These are phyloP conservation scores for Geotrichum restrictum DNA, from an alignment of 1,139 yeast genomes.

Conservation along the genomic window DNA sequence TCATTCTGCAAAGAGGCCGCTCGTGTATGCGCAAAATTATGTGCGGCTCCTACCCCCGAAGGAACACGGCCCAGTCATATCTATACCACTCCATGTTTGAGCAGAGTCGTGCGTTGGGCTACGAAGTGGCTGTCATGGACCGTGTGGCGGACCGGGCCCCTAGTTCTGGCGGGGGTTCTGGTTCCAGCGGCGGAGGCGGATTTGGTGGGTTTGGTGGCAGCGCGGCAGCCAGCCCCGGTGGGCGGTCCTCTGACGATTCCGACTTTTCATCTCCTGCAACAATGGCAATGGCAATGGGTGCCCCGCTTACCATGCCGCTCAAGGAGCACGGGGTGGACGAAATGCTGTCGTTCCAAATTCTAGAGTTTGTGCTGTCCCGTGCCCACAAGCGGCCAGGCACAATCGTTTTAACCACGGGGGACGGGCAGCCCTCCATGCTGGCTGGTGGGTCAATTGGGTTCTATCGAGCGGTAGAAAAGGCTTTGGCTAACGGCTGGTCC, in stretches of 20 bases:
- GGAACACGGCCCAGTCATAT: neutral
- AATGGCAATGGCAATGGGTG: neutral
- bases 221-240: too few relatives aligned
- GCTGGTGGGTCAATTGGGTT: slow-evolving; percentile 23
- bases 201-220: too few relatives aligned
- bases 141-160: slow-evolving; percentile 1
- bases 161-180: neutral
- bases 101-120: slow-evolving; percentile 6
- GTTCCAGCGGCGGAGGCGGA: neutral
- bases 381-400: slow-evolving; percentile 20
- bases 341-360: slow-evolving; percentile 21
- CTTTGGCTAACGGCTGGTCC: slow-evolving; percentile 26
- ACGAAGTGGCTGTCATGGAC: slow-evolving; percentile 17
- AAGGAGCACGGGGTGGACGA: slow-evolving; percentile 30
- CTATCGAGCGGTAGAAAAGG: slow-evolving; percentile 22
- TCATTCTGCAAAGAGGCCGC: slow-evolving; percentile 27
- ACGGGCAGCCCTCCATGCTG: slow-evolving; percentile 27
- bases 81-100: slow-evolving; percentile 19
- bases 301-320: neutral
- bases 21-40: slow-evolving; percentile 14
- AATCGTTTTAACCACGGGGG: slow-evolving; percentile 29
- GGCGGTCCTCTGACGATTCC: too few relatives aligned
- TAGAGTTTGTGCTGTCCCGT: slow-evolving; percentile 13
- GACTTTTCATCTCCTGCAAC: too few relatives aligned
- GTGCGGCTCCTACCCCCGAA: slow-evolving; percentile 14